Evolutionary conservation across 1,284 basidiomycete genomes (phyloP), one percentile per base, ranked within the genome.

Genomic region (Austroboletus niveus): DNA sequence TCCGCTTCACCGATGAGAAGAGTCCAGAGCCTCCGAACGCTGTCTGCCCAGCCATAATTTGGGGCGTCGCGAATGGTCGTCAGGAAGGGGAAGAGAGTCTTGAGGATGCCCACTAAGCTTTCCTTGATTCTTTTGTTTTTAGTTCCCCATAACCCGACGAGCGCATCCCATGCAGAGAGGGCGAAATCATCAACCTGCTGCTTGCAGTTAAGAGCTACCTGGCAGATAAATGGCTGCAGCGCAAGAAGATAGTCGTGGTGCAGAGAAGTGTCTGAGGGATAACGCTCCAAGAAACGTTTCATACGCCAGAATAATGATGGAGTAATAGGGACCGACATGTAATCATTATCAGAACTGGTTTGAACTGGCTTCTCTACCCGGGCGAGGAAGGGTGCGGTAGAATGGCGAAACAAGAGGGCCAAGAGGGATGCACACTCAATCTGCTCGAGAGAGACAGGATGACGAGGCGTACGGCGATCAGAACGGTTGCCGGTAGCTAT

Each of bases 101-200:
- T 79, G 27, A 96, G 69, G 8, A 90, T 75, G 14, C 86, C 77
- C 12, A 94, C 72, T 15, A 94, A 72, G 8, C 77, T 75, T 58
- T 86, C 82, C 59, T 91, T 89, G 59, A 85, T 74, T 17, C 74
- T 67, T 53, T 79, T 84, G 64, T 84, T 86, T 70, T 89, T 90
- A 8, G 84, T 84, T 2, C 77, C 74, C 92, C 92, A 96, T 24
- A 94, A 69, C 2, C 69, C 70, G 2, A 93, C 74, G 5, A 97
- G 64, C 8, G 70, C 66, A 42, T 82, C 73, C 83, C 92, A 92
- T 1, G 85, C 71, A 31, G 70, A 70, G 8, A 72, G 67, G 0
- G 89, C 84, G 49, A 90, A 85, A 10, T 68, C 62, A 8, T 79
- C 73, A 42, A 92, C 79, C 1, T 79, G 75, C 2, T 74, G 65